Evolutionary conservation across 805 yeast genomes (phyloP), one percentile per base, ranked within the genome.

Genomic region (Myxozyma mucilagina): DNA sequence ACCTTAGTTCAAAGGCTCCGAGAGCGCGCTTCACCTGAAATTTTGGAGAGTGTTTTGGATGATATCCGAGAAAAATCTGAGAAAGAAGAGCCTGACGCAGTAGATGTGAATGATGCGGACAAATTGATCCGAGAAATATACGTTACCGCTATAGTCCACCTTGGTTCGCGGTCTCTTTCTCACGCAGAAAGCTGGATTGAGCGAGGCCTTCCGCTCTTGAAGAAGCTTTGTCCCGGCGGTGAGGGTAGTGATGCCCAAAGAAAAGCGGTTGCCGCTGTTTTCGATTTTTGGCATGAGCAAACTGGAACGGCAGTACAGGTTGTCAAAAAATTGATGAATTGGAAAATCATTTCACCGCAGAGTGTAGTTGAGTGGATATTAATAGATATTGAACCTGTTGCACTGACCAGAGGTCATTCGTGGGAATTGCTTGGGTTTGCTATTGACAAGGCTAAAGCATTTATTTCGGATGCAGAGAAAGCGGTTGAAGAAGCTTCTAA

Each of bases 111-210:
- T 7, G 53, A 58, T 29, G 68, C 73, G 53, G 61, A 70, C 64
- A 72, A 65, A 65, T 61, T 66, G 62, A 73, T 56, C 65, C 71
- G 76, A 16, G 82, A 87, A 34, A 75, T 89, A 14, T 74, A 90
- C 13, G 80, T 87, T 68, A 93, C 89, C 69, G 79, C 87, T 0
- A 80, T 90, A 54, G 87, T 93, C 49, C 86, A 86, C 67, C 86
- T 90, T 60, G 97, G 98, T 13, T 87, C 90, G 50, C 82, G 97
- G 71, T 92, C 97, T 0, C 80, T 92, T 47, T 89, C 93, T 0
- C 91, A 87, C 69, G 85, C 87, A 42, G 83, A 82, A 62, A 83
- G 82, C 45, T 83, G 82, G 75, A 76, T 85, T 48, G 74, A 72
- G 38, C 78, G 78, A 44, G 70, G 80, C 6, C 68, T 69, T 20